A percentile compares a stretch with the other conserved stretches of the same genome.
These are phyloP conservation scores for Didymella exigua DNA, from an alignment of 2,329 filamentous ascomycete genomes.

Conservation along the genomic window DNA sequence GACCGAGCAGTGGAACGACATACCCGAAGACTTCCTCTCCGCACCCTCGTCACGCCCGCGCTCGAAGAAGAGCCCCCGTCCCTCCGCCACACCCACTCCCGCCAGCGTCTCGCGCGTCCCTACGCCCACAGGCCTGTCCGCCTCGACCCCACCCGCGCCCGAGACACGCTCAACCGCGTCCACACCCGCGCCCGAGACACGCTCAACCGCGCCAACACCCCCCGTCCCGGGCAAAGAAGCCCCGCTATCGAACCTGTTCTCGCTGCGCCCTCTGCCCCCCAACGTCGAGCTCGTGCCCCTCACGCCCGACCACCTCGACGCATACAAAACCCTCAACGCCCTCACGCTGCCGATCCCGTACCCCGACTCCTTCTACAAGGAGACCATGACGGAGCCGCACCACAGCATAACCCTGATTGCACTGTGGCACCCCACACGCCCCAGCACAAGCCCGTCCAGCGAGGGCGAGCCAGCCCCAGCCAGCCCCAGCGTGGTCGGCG, in stretches of 20 bases:
- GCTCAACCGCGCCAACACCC: conserved; percentile 1
- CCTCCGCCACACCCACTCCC: conserved; percentile 27
- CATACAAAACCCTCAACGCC: conserved; percentile 62
- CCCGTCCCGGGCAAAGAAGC: neutral
- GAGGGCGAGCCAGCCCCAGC: conserved; percentile 26
- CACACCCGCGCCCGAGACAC: conserved; percentile 4
- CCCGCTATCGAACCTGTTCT: conserved; percentile 25
- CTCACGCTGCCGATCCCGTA: conserved; percentile 67
- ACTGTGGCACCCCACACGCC: conserved; percentile 55
- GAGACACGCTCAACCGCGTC: conserved; percentile 6
- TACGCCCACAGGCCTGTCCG: conserved; percentile 17
- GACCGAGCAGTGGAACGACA: conserved; percentile 39
- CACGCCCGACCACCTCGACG: conserved; percentile 59
- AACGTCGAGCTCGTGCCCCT: conserved; percentile 61
- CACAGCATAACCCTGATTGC: conserved; percentile 64
- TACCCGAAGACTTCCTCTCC: conserved; percentile 35
- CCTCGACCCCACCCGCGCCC: conserved; percentile 1
- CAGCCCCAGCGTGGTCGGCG: conserved; percentile 49
- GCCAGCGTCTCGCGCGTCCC: conserved; percentile 22
- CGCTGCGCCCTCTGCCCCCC: conserved; percentile 48
- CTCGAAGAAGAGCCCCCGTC: conserved; percentile 33
- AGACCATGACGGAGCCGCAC: conserved; percentile 61
- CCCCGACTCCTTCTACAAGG: conserved; percentile 64
- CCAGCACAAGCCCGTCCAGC: neutral
- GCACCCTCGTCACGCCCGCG: conserved; percentile 31